A percentile compares a stretch with the other conserved stretches of the same genome.
Evolutionary conservation across 2,329 filamentous ascomycete species (phyloP).

Genomic region (Aureobasidium vineae): DNA sequence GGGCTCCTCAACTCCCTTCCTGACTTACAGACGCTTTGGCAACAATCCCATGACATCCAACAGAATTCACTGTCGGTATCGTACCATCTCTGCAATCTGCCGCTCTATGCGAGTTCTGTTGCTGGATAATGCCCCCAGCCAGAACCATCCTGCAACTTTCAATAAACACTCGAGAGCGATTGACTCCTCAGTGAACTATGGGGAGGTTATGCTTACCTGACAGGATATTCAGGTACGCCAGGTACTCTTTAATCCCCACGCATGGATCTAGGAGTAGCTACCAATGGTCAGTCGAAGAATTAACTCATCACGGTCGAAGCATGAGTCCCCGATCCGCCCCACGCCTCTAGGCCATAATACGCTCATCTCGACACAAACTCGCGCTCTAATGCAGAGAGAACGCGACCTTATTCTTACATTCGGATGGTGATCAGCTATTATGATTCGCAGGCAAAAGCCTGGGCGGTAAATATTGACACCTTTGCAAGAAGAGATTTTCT

Average conservation of each 20-base stretch:
- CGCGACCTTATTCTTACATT: background rate
- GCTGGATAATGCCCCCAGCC: background rate
- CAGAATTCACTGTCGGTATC: background rate
- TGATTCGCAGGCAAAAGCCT: background rate
- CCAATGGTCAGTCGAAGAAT: slow-evolving; percentile 1
- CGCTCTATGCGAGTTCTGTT: background rate
- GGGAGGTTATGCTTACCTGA: background rate
- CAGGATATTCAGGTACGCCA: background rate
- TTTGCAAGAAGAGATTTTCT: background rate
- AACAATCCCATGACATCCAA: background rate
- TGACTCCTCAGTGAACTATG: background rate
- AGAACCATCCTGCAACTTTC: background rate
- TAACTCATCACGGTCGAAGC: slow-evolving; percentile 17
- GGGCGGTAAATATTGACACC: background rate
- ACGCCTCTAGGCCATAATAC: background rate
- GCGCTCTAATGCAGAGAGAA: slow-evolving; percentile 1
- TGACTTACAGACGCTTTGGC: background rate
- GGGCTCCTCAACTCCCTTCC: background rate
- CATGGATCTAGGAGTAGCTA: background rate
- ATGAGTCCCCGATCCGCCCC: background rate
- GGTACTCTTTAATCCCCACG: slow-evolving; percentile 1
- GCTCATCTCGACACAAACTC: background rate
- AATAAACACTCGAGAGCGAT: background rate
- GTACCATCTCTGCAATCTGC: background rate
- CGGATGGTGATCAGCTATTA: background rate